These are phyloP conservation scores for Athelia sp. DNA, from an alignment of 1,284 basidiomycete genomes.

Conservation along the genomic window DNA sequence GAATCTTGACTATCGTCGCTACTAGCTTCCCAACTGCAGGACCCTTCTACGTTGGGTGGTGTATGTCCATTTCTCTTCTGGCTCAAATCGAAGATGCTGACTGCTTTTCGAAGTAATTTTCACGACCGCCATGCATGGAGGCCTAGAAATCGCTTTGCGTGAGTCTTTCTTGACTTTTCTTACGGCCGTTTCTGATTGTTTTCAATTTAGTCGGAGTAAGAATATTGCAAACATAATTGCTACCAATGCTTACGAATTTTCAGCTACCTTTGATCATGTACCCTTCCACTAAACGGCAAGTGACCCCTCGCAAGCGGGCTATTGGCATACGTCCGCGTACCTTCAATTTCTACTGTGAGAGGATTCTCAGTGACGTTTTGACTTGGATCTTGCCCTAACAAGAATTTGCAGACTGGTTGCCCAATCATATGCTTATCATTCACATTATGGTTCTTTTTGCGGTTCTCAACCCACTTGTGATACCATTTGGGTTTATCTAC, in stretches of 20 bases:
- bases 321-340: constrained; percentile 75
- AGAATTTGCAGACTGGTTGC: constrained; percentile 62
- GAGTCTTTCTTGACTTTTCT: constrained; percentile 23
- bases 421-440: constrained; percentile 76
- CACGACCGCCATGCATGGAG: constrained; percentile 72
- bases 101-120: constrained; percentile 55
- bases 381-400: constrained; percentile 2
- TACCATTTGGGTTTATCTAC: constrained; percentile 67
- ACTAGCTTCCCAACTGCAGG: constrained; percentile 78
- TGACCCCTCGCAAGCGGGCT: constrained; percentile 74
- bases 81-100: constrained; percentile 5
- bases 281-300: constrained; percentile 61
- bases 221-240: too few relatives aligned
- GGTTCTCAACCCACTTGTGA: constrained; percentile 69
- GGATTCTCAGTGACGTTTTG: not conserved
- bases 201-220: constrained; percentile 48
- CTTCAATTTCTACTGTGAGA: constrained; percentile 76
- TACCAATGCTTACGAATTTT: not conserved
- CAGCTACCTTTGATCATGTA: constrained; percentile 75
- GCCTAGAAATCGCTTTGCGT: constrained; percentile 66
- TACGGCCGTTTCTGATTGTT: not conserved
- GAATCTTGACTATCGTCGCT: constrained; percentile 55
- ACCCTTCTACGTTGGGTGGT: constrained; percentile 83
- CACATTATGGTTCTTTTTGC: constrained; percentile 78
- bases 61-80: constrained; percentile 35